These are phyloP conservation scores for Hirsutella thompsonii DNA, from an alignment of 2,329 filamentous ascomycete species.

Conservation along the genomic window DNA sequence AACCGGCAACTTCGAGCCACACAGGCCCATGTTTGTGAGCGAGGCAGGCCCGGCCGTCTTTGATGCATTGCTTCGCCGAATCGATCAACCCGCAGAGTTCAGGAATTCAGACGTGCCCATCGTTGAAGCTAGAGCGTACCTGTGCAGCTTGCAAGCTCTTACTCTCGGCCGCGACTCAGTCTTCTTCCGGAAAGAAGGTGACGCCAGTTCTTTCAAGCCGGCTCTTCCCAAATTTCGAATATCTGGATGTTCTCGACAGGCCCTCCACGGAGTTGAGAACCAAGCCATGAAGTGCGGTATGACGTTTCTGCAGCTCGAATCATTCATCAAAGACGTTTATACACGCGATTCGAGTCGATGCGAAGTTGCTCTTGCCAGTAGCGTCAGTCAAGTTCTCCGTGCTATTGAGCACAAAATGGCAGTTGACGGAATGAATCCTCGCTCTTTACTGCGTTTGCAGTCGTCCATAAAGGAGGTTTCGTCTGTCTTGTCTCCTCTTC, in stretches of 20 bases:
- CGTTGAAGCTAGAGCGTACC: constrained; percentile 35
- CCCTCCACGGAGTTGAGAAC: constrained; percentile 31
- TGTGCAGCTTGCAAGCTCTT: constrained; percentile 48
- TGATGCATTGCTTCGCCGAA: constrained; percentile 43
- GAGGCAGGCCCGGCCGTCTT: constrained; percentile 56
- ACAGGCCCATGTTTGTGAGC: constrained; percentile 44
- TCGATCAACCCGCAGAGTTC: constrained; percentile 25
- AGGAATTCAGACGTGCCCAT: constrained; percentile 25
- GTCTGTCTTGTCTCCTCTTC: constrained; percentile 37
- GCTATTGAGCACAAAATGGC: constrained; percentile 37
- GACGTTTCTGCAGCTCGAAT: constrained; percentile 29
- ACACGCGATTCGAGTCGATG: constrained; percentile 29
- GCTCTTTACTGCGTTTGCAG: constrained; percentile 41
- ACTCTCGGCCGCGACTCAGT: constrained; percentile 60
- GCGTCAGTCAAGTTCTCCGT: constrained; percentile 32
- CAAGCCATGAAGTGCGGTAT: constrained; percentile 35
- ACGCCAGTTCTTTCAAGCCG: constrained; percentile 37
- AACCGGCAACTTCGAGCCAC: constrained; percentile 18
- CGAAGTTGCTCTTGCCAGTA: constrained; percentile 38
- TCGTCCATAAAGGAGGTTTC: constrained; percentile 31
- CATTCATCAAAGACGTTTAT: constrained; percentile 34
- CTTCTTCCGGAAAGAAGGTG: constrained; percentile 50
- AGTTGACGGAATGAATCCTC: constrained; percentile 23
- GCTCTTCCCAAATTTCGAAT: constrained; percentile 33
- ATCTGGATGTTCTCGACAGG: constrained; percentile 40